phyloP scores from a whole-genome alignment of 208 protist genomes.

The Acanthamoeba lugdunensis region DNA sequence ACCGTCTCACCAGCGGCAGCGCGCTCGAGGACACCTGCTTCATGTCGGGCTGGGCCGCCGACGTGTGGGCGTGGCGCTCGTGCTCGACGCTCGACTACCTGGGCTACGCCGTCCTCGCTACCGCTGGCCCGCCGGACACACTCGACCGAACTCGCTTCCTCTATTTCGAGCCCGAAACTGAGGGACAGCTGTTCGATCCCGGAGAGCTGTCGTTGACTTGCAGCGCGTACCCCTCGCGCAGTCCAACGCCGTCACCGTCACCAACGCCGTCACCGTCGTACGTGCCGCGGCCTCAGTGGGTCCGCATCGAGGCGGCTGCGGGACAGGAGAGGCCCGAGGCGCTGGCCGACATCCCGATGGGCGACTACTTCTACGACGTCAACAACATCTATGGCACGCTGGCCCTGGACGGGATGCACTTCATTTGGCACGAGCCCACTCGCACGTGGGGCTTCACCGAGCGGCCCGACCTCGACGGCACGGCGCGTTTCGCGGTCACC shows the following conservation, averaged over 20 bases:
- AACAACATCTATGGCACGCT: not conserved
- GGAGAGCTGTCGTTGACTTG: not conserved
- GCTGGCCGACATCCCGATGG: not conserved
- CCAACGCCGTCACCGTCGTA: too few relatives aligned
- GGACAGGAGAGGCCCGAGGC: not conserved
- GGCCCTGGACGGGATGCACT: too few relatives aligned
- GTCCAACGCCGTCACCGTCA: too few relatives aligned
- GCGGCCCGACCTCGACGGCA: too few relatives aligned
- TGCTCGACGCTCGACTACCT: not conserved
- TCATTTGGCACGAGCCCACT: too few relatives aligned
- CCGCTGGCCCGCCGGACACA: not conserved
- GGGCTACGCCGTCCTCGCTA: not conserved
- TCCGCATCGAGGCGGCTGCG: not conserved
- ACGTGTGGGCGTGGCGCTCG: not conserved
- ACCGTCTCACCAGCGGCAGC: not conserved
- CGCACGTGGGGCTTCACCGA: too few relatives aligned
- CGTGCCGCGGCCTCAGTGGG: not conserved
- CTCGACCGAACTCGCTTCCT: not conserved
- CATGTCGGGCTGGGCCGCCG: not conserved
- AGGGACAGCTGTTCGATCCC: not conserved
- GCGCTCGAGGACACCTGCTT: not conserved
- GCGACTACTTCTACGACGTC: not conserved
- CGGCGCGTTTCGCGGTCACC: too few relatives aligned
- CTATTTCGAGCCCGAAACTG: not conserved
- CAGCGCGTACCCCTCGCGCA: not conserved